phyloP scores from a whole-genome alignment of 129 eudicot genomes.

The Mikania micrantha region DNA sequence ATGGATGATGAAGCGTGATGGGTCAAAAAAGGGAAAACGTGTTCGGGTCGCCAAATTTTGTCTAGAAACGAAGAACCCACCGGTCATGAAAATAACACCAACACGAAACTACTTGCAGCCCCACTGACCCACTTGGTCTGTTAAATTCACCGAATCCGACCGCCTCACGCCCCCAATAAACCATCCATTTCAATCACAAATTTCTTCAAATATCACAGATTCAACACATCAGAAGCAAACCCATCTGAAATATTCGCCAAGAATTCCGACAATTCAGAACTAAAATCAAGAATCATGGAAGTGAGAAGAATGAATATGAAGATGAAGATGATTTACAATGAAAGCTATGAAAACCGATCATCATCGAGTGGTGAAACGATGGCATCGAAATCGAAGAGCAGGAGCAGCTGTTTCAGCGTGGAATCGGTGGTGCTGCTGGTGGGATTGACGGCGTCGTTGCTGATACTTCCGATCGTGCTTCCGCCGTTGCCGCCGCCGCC shows the following conservation, averaged over 20 bases:
- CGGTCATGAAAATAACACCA: slow-evolving; percentile 23
- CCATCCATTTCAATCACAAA: not conserved
- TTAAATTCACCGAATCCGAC: slow-evolving; percentile 27
- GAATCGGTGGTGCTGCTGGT: slow-evolving; percentile 54
- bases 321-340: slow-evolving; percentile 10
- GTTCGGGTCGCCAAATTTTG: slow-evolving; percentile 11
- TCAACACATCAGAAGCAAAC: no score
- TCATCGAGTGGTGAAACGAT: not conserved
- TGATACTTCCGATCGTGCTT: slow-evolving; percentile 59
- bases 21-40: slow-evolving; percentile 9
- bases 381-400: slow-evolving; percentile 17
- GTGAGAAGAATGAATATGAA: slow-evolving; percentile 35
- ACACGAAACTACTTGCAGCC: slow-evolving; percentile 24
- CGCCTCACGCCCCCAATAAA: not conserved
- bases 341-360: slow-evolving; percentile 12
- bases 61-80: slow-evolving; percentile 19
- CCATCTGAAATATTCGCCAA: no score
- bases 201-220: not conserved
- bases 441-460: slow-evolving; percentile 47
- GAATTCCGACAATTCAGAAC: not conserved
- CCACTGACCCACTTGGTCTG: slow-evolving; percentile 24
- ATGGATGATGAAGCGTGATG: slow-evolving; percentile 18
- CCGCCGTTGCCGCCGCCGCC: slow-evolving; percentile 86
- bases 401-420: slow-evolving; percentile 41
- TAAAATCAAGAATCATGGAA: no score